Conservation (phyloP, 805 yeast species). For the Metschnikowia kunwiensis region DNA sequence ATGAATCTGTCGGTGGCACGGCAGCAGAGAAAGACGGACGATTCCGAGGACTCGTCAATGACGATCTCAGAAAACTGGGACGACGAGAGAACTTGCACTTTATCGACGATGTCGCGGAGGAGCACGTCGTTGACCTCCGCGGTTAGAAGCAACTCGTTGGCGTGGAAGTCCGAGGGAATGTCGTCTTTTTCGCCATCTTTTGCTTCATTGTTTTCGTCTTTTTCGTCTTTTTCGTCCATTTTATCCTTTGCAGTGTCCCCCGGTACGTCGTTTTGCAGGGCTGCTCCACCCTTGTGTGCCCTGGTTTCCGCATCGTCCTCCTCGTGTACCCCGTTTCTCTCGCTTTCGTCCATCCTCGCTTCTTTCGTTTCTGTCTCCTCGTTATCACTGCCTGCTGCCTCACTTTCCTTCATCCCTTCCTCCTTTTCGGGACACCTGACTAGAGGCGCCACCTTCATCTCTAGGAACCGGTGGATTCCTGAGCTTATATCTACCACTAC, state of each 20-base stretch:
- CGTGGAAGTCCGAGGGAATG: neutral
- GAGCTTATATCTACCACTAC: slow-evolving; percentile 50
- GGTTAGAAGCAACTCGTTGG: slow-evolving; percentile 53
- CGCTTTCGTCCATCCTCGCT: neutral
- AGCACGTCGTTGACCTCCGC: slow-evolving; percentile 45
- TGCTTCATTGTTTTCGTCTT: slow-evolving; percentile 7
- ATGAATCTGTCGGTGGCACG: slow-evolving; percentile 40
- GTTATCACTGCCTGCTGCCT: too few relatives aligned
- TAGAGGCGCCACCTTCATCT: slow-evolving; percentile 48
- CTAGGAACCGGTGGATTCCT: slow-evolving; percentile 49
- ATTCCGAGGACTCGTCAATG: slow-evolving; percentile 33
- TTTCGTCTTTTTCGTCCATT: neutral
- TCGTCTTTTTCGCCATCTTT: slow-evolving; percentile 7
- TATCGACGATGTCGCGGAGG: slow-evolving; percentile 41
- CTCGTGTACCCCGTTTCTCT: neutral
- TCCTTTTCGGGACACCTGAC: slow-evolving; percentile 31
- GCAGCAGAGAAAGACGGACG: slow-evolving; percentile 36
- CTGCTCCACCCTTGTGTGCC: too few relatives aligned
- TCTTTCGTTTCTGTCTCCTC: neutral
- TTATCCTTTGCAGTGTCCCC: neutral
- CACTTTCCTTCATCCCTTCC: neutral
- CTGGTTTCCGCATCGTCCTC: neutral
- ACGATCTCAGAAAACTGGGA: slow-evolving; percentile 31
- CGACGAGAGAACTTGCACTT: slow-evolving; percentile 43
- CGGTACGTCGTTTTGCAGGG: too few relatives aligned